These are phyloP conservation scores for Cladosporium sp. DNA, from an alignment of 2,329 filamentous ascomycete genomes.

Conservation along the genomic window DNA sequence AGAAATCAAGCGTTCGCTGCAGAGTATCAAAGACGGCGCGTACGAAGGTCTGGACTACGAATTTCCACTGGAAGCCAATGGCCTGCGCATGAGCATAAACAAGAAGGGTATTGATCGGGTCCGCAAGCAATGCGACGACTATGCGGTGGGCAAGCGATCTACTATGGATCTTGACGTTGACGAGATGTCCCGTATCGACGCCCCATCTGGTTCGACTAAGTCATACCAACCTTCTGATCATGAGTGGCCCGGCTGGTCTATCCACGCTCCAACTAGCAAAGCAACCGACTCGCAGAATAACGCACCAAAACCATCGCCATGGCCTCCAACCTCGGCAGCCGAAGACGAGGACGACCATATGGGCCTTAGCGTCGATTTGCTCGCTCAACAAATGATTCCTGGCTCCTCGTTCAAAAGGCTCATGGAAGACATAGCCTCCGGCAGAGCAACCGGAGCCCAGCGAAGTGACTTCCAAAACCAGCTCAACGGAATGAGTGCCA, in stretches of 20 bases:
- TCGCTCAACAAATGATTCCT: background rate
- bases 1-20: slow-evolving; percentile 69
- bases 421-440: background rate
- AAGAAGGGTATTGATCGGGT: background rate
- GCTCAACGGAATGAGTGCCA: background rate
- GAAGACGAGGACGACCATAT: background rate
- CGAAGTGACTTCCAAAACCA: background rate
- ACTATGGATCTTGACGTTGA: background rate
- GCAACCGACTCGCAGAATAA: no score
- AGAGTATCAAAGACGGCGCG: slow-evolving; percentile 68
- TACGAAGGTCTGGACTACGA: slow-evolving; percentile 81
- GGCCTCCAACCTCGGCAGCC: background rate
- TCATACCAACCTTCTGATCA: background rate
- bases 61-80: slow-evolving; percentile 66
- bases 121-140: background rate
- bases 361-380: no score
- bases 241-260: slow-evolving; percentile 53
- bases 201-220: background rate
- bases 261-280: background rate
- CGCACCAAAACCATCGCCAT: no score
- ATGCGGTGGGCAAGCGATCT: background rate
- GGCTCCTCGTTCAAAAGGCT: background rate
- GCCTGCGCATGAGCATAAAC: slow-evolving; percentile 46
- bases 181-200: background rate
- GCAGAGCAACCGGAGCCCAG: background rate